Evolutionary conservation across 2,329 filamentous ascomycete species (phyloP).

Genomic region (Stemphylium beticola): DNA sequence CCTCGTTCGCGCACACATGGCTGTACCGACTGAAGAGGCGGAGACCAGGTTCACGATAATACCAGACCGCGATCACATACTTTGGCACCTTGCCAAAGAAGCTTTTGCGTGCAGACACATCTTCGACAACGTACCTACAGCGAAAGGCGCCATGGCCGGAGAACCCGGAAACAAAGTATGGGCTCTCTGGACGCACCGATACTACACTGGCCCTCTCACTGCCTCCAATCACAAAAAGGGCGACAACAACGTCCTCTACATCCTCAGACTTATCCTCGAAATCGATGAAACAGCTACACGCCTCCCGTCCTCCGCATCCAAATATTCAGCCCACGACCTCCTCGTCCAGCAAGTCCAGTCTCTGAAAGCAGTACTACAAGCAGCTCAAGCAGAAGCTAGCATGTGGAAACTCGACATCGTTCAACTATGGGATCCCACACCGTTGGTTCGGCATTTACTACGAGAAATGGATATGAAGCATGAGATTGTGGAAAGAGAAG

Average conservation of each 20-base stretch:
- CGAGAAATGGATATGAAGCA: background rate
- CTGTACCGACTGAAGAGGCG: slow-evolving; percentile 38
- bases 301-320: slow-evolving; percentile 15
- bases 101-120: slow-evolving; percentile 71
- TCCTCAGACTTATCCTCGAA: slow-evolving; percentile 71
- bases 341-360: background rate
- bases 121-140: slow-evolving; percentile 56
- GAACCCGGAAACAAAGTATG: slow-evolving; percentile 62
- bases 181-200: slow-evolving; percentile 69
- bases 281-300: slow-evolving; percentile 16
- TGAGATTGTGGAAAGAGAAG: background rate
- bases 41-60: slow-evolving; percentile 65
- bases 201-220: slow-evolving; percentile 12
- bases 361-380: slow-evolving; percentile 62
- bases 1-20: slow-evolving; percentile 61
- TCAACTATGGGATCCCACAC: slow-evolving; percentile 80
- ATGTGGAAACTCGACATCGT: slow-evolving; percentile 72
- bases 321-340: background rate
- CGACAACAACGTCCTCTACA: slow-evolving; percentile 66
- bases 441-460: slow-evolving; percentile 41
- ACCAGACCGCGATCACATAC: slow-evolving; percentile 68
- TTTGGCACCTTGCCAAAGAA: slow-evolving; percentile 79
- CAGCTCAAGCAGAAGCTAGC: slow-evolving; percentile 71
- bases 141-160: slow-evolving; percentile 71
- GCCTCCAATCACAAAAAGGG: slow-evolving; percentile 47